Evolutionary conservation across 306 rosid species (phyloP).

Genomic region (Gastrolobium bilobum): DNA sequence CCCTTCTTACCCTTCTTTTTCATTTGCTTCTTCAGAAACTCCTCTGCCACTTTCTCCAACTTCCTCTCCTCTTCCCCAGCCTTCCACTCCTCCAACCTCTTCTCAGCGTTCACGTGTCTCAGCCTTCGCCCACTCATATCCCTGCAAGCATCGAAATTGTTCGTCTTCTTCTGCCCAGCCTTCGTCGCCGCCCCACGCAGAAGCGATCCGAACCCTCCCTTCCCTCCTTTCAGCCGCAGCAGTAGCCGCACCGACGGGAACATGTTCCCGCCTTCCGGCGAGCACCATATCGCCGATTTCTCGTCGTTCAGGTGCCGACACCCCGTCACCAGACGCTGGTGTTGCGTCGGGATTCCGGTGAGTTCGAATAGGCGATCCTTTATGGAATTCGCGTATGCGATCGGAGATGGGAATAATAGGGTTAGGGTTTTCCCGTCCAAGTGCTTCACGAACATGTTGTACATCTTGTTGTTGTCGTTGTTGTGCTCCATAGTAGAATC

Average conservation of each 20-base stretch:
- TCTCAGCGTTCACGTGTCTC: conserved; percentile 97
- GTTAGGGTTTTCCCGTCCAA: conserved; percentile 85
- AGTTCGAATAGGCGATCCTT: conserved; percentile 68
- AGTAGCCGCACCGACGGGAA: conserved; percentile 79
- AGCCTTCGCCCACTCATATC: conserved; percentile 98
- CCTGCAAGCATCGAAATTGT: conserved; percentile 94
- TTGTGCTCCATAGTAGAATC: conserved; percentile 55
- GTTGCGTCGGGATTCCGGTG: conserved; percentile 75
- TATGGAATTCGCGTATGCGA: conserved; percentile 53
- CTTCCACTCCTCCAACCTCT: conserved; percentile 92
- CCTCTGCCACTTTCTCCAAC: conserved; percentile 84
- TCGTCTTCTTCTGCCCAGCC: conserved; percentile 98
- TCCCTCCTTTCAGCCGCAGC: conserved; percentile 82
- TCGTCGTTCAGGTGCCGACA: conserved; percentile 60
- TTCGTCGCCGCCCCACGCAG: conserved; percentile 94
- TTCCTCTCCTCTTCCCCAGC: conserved; percentile 78
- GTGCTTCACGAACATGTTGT: conserved; percentile 83
- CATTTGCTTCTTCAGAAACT: conserved; percentile 74
- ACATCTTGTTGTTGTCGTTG: conserved; percentile 40
- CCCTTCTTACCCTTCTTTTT: conserved; percentile 94
- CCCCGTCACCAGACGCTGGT: conserved; percentile 83
- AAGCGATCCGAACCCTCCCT: conserved; percentile 96
- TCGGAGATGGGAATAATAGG: conserved; percentile 70
- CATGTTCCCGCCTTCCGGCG: conserved; percentile 44
- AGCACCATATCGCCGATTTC: conserved; percentile 58